Percentiles rank a stretch among this genome's conserved stretches.
Evolutionary conservation across 192 early-diverging fungal species (phyloP).

Genomic region (Tieghemiomyces parasiticus): DNA sequence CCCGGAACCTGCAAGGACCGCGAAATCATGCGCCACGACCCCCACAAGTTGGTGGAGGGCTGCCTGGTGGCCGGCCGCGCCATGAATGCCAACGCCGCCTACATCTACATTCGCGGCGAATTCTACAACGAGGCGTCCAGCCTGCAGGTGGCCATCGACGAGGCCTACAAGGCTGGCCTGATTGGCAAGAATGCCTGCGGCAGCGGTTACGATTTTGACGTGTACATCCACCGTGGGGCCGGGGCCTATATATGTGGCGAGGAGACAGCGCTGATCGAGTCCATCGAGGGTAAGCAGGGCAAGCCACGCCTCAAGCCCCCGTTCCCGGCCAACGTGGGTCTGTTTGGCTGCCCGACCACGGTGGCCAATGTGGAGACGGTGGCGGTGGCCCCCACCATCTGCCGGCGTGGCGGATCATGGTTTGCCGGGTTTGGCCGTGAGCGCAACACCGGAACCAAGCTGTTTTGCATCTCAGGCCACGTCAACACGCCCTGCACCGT

Average conservation of each 20-base stretch:
- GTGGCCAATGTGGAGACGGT: constrained; percentile 99
- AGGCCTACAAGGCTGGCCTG: constrained; percentile 91
- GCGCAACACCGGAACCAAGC: constrained; percentile 88
- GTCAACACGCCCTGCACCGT: constrained; percentile 97
- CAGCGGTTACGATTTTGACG: constrained; percentile 91
- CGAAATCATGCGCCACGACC: constrained; percentile 86
- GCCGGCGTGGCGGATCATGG: constrained; percentile 79
- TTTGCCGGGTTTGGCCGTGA: constrained; percentile 89
- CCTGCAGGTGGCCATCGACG: constrained; percentile 87
- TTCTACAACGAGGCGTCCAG: constrained; percentile 93
- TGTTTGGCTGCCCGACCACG: constrained; percentile 98
- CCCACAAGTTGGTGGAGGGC: constrained; percentile 96
- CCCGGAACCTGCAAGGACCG: constrained; percentile 98
- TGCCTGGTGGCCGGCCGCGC: constrained; percentile 90
- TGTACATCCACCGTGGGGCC: constrained; percentile 94
- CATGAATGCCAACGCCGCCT: constrained; percentile 95
- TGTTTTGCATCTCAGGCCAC: constrained; percentile 95
- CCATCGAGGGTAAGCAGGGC: constrained; percentile 93
- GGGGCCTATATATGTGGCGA: constrained; percentile 98
- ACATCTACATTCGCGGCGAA: constrained; percentile 95
- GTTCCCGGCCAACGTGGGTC: constrained; percentile 95
- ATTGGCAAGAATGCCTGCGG: constrained; percentile 99
- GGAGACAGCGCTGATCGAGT: constrained; percentile 79
- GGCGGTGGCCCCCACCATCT: constrained; percentile 94
- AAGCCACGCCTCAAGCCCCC: constrained; percentile 98